Evolutionary conservation across 306 rosid species (phyloP), one percentile per base, ranked within the genome.

Genomic region (Echinosophora koreensis): DNA sequence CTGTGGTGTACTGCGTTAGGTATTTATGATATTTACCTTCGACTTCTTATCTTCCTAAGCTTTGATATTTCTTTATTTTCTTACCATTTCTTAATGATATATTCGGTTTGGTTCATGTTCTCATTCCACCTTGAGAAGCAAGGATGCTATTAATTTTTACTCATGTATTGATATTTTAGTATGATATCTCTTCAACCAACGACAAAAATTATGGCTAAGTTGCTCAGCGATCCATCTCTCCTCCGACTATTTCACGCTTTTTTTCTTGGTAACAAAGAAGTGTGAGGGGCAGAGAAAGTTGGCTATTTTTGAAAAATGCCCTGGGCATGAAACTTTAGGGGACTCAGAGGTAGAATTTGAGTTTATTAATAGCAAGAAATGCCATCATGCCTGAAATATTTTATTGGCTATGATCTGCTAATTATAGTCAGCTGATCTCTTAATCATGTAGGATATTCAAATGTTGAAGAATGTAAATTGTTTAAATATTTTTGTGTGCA

Each of bases 1-100:
- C 87, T 92, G 55, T 95, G 99, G 99, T 93, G 90, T 91, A 95
- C 97, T 22, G 81, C 97, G 66, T 80, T 85, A 79, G 89, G 89
- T 85, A 85, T 67, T 76, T 78, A 37, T 68, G 60, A 56, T 44
- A n/a, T 47, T 67, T 69, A 34, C 30, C 60, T 47, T 47, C 28
- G 22, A 28, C 63, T 9, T 46, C 0, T 50, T 63, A 28, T 56
- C 27, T 54, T 52, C 51, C 52, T 44, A 6, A 37, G 62, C 62
- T 51, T 42, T 81, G 67, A 13, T 51, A 71, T 75, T 73, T 46
- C 15, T 57, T 52, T 60, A 41, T 28, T 51, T 44, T 59, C 66
- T 57, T 30, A 28, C 61, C 3, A 5, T 75, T 42, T 73, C 56
- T 66, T 39, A 60, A 51, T 69, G 47, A 50, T 69, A 54, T n/a